phyloP scores from a whole-genome alignment of 83 land plant species.

The Isoetes engelmannii region DNA sequence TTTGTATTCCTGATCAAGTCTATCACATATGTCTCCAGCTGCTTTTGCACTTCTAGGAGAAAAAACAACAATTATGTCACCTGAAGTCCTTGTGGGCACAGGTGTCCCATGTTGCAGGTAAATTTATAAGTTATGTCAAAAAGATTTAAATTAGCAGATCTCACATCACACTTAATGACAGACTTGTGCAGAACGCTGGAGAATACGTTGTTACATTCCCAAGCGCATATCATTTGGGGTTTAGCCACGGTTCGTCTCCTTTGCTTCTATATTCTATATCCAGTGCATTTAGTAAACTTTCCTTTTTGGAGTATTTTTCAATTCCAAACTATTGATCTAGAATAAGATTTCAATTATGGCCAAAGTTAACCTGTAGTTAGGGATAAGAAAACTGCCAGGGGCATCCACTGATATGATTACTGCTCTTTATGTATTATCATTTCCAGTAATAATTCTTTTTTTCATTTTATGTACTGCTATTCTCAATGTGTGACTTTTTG shows the following conservation, averaged over 20 bases:
- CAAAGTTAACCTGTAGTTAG: not conserved
- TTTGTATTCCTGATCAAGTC: not conserved
- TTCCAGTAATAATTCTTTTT: not conserved
- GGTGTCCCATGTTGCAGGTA: slow-evolving; percentile 89
- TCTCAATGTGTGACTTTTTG: not conserved
- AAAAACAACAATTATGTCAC: slow-evolving; percentile 76
- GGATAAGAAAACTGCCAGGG: not conserved
- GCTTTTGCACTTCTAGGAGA: slow-evolving; percentile 63
- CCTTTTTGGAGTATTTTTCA: too few species aligned
- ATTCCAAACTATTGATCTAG: too few species aligned
- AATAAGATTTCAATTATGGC: too few species aligned
- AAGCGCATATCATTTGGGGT: slow-evolving; percentile 95
- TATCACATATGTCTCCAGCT: slow-evolving; percentile 35
- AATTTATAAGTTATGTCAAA: not conserved
- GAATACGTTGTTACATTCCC: slow-evolving; percentile 98
- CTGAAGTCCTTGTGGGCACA: slow-evolving; percentile 51
- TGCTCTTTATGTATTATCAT: not conserved
- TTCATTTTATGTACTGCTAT: not conserved
- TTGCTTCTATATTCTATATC: not conserved
- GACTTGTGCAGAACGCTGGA: slow-evolving; percentile 93
- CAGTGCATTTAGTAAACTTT: too few species aligned
- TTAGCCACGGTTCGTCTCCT: slow-evolving; percentile 85
- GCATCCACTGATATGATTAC: not conserved
- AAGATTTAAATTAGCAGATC: not conserved
- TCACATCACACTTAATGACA: slow-evolving; percentile 16